phyloP scores from a whole-genome alignment of 1,284 basidiomycete species.

The Microbotryum intermedium region DNA sequence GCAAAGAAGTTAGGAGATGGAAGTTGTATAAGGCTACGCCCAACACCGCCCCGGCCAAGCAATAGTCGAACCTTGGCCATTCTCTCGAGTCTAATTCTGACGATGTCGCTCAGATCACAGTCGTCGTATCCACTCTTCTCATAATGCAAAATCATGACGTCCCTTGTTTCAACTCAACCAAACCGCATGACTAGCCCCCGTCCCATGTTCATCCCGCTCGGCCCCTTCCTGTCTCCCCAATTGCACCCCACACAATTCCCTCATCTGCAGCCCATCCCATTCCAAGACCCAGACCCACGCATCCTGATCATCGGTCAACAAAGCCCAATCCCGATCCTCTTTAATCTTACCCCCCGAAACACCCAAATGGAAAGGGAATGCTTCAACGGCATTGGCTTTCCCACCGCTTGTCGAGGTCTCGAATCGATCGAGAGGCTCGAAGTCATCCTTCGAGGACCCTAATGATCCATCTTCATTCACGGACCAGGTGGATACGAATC shows the following conservation, averaged over 20 bases:
- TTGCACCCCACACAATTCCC: conserved; percentile 33
- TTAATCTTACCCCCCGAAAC: neutral
- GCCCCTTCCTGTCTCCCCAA: conserved; percentile 22
- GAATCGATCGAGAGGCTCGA: conserved; percentile 22
- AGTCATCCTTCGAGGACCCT: neutral
- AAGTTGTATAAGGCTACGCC: conserved; percentile 25
- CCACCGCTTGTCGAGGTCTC: conserved; percentile 39
- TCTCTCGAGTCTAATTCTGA: neutral
- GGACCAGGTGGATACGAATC: conserved; percentile 38
- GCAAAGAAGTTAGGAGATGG: conserved; percentile 24
- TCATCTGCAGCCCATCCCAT: conserved; percentile 30
- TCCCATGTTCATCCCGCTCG: conserved; percentile 12
- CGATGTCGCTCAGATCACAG: neutral
- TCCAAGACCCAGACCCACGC: conserved; percentile 37
- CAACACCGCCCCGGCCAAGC: conserved; percentile 21
- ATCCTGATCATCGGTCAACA: conserved; percentile 39
- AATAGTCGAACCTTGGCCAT: neutral
- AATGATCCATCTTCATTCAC: conserved; percentile 28
- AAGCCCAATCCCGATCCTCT: conserved; percentile 32
- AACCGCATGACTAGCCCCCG: conserved; percentile 34
- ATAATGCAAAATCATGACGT: neutral
- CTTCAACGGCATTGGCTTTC: conserved; percentile 41
- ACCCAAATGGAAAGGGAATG: conserved; percentile 31
- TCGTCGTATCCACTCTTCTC: neutral
- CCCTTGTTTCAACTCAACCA: conserved; percentile 26